A percentile compares a stretch with the other conserved stretches of the same genome.
Evolutionary conservation across 768 basidiomycete species (phyloP).

Genomic region (Podaxis sp.): DNA sequence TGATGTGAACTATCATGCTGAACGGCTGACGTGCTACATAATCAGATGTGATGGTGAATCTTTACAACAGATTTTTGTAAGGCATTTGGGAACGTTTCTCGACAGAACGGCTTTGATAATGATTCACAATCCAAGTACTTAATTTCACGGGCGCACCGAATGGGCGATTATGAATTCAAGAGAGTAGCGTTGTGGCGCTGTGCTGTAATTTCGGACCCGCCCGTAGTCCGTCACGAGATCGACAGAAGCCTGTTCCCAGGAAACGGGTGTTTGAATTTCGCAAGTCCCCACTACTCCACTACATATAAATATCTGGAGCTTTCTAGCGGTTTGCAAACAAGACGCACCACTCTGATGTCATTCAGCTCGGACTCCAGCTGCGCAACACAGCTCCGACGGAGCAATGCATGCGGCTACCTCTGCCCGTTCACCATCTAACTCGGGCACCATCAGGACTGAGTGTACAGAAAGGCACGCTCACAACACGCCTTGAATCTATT

Average conservation of each 20-base stretch:
- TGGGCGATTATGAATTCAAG: too few species aligned
- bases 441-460: not conserved
- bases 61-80: too few species aligned
- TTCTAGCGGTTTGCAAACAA: not conserved
- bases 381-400: not conserved
- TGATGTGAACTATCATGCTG: too few species aligned
- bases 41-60: too few species aligned
- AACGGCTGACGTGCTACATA: too few species aligned
- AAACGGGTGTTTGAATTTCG: not conserved
- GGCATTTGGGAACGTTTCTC: too few species aligned
- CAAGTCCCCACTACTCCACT: slow-evolving; percentile 1
- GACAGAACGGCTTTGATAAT: too few species aligned
- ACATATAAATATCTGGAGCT: not conserved
- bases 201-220: not conserved
- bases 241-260: not conserved
- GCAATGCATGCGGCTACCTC: not conserved
- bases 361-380: not conserved
- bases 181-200: too few species aligned
- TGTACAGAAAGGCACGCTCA: not conserved
- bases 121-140: too few species aligned
- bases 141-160: too few species aligned
- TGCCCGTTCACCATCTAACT: not conserved
- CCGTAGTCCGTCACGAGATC: not conserved
- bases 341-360: not conserved
- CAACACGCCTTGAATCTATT: not conserved